phyloP scores from a whole-genome alignment of 768 basidiomycete species.

The Sutorius australiensis region DNA sequence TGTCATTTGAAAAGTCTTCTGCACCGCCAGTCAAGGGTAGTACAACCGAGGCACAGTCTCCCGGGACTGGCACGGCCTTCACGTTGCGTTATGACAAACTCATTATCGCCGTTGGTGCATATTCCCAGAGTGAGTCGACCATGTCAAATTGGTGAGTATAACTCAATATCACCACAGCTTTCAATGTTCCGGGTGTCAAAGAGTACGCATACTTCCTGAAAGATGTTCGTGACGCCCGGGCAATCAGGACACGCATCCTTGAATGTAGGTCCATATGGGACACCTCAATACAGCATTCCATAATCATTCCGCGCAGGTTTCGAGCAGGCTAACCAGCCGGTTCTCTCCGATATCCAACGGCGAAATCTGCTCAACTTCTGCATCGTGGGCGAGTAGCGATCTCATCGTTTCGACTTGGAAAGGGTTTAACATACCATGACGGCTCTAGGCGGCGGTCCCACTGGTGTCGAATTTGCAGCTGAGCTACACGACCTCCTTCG shows the following conservation, averaged over 20 bases:
- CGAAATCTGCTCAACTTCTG: conserved; percentile 80
- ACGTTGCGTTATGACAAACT: conserved; percentile 72
- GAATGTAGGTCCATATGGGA: conserved; percentile 47
- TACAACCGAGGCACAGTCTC: conserved; percentile 17
- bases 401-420: neutral
- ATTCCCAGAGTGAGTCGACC: conserved; percentile 64
- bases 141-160: conserved; percentile 2
- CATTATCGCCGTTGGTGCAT: conserved; percentile 81
- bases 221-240: conserved; percentile 70
- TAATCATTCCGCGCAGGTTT: conserved; percentile 46
- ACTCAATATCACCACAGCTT: conserved; percentile 41
- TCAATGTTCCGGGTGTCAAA: conserved; percentile 72
- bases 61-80: conserved; percentile 40
- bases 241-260: conserved; percentile 67
- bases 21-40: conserved; percentile 11
- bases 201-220: conserved; percentile 81
- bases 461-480: conserved; percentile 80
- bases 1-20: conserved; percentile 28
- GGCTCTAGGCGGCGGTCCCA: conserved; percentile 62
- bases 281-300: neutral
- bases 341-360: conserved; percentile 68
- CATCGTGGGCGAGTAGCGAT: conserved; percentile 62
- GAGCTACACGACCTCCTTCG: conserved; percentile 77
- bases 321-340: conserved; percentile 83
- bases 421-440: conserved; percentile 2